A percentile compares a stretch with the other conserved stretches of the same genome.
Conservation (phyloP, 2,329 filamentous ascomycete species). For the Curvularia eragrostidis region DNA sequence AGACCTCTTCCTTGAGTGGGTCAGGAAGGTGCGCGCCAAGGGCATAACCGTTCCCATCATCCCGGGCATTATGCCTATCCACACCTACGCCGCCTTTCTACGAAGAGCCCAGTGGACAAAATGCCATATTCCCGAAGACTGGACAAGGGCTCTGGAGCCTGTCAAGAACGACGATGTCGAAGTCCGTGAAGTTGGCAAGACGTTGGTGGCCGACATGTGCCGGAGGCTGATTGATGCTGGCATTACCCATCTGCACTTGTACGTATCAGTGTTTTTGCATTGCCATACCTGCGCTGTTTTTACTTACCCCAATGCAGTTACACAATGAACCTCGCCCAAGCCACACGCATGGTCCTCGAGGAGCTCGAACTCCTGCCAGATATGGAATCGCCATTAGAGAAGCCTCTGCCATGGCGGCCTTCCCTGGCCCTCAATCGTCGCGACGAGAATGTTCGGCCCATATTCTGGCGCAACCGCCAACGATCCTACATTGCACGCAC, state of each 20-base stretch:
- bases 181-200: slow-evolving; percentile 87
- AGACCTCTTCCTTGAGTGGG: slow-evolving; percentile 93
- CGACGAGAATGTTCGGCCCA: slow-evolving; percentile 93
- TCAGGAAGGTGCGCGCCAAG: slow-evolving; percentile 80
- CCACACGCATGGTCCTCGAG: slow-evolving; percentile 91
- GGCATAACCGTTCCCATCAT: slow-evolving; percentile 86
- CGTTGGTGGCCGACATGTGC: slow-evolving; percentile 87
- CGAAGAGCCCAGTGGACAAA: slow-evolving; percentile 91
- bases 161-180: slow-evolving; percentile 96
- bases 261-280: slow-evolving; percentile 37
- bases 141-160: slow-evolving; percentile 83
- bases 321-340: slow-evolving; percentile 97
- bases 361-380: slow-evolving; percentile 84
- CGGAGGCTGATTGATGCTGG: slow-evolving; percentile 81
- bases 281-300: neutral
- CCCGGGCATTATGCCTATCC: slow-evolving; percentile 91
- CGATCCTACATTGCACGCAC: slow-evolving; percentile 95
- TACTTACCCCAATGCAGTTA: slow-evolving; percentile 61
- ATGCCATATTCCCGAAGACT: slow-evolving; percentile 79
- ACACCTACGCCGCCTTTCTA: slow-evolving; percentile 91
- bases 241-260: slow-evolving; percentile 89
- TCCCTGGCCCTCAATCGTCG: slow-evolving; percentile 87
- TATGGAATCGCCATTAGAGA: slow-evolving; percentile 77
- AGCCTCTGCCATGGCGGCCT: slow-evolving; percentile 94
- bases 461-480: slow-evolving; percentile 98